Conservation (phyloP, 1,139 yeast genomes). For the Taphrina pruni region DNA sequence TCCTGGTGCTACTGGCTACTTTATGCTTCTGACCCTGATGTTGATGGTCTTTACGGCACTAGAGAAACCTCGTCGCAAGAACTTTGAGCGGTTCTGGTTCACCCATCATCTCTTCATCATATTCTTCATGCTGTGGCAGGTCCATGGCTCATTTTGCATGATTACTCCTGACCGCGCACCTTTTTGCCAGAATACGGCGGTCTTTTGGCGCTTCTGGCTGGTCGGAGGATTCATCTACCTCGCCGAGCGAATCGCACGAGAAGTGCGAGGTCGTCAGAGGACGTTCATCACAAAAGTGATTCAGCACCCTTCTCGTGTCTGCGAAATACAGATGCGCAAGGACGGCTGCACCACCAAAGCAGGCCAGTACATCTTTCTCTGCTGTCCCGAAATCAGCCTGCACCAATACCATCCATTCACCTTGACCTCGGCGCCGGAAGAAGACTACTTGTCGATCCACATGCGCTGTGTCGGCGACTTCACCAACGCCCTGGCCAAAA, state of each 20-base stretch:
- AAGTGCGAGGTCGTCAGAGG: slow-evolving; percentile 27
- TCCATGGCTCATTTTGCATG: slow-evolving; percentile 41
- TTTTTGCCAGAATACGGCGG: slow-evolving; percentile 27
- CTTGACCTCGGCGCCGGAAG: slow-evolving; percentile 38
- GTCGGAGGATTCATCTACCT: slow-evolving; percentile 39
- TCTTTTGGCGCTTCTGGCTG: slow-evolving; percentile 35
- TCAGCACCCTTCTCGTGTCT: slow-evolving; percentile 39
- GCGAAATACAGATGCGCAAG: slow-evolving; percentile 39
- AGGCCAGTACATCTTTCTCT: slow-evolving; percentile 42
- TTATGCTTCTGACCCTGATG: slow-evolving; percentile 33
- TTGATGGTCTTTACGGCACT: slow-evolving; percentile 36
- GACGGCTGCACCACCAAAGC: slow-evolving; percentile 31
- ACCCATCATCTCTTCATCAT: slow-evolving; percentile 40
- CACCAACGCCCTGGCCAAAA: slow-evolving; percentile 32
- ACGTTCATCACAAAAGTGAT: slow-evolving; percentile 37
- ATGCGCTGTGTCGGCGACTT: slow-evolving; percentile 41
- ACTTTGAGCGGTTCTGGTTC: slow-evolving; percentile 40
- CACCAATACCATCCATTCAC: slow-evolving; percentile 42
- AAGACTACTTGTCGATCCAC: slow-evolving; percentile 37
- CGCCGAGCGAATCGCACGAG: slow-evolving; percentile 33
- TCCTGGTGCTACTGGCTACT: slow-evolving; percentile 35
- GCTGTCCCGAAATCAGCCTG: slow-evolving; percentile 40
- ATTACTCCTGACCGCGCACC: slow-evolving; percentile 41
- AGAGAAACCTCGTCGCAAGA: slow-evolving; percentile 29
- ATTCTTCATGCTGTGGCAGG: slow-evolving; percentile 39